Evolutionary conservation across 306 rosid genomes (phyloP), one percentile per base, ranked within the genome.

Genomic region (Cicer bijugum): DNA sequence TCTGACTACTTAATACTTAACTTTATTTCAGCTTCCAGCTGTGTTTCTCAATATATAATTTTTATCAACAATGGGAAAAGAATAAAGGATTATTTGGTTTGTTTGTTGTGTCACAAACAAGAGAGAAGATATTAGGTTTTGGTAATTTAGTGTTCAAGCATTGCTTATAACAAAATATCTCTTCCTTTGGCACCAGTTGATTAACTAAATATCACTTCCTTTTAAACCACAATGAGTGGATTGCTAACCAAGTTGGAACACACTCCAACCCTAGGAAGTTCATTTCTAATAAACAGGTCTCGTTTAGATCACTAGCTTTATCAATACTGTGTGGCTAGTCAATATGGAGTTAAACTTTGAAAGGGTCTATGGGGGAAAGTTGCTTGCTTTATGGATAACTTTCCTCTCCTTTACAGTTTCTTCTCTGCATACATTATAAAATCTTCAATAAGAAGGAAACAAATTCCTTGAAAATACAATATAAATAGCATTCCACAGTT

Each of bases 401-500:
- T 38, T 39, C 48, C 51, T 14, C 17, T 38, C 40, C 65, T 10
- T 53, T 33, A 68, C 20, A n/a, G 0, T 52, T 17, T 53, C 64
- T 70, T 53, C 17, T 53, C 15, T 53, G 7, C 19, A 33, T 15
- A 16, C 14, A 4, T 28, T 28, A 37, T 20, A 3, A 43, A 17
- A 43, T 17, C 10, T 45, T 44, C 1, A 42, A 17, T 6, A 11
- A 23, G 55, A 12, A 5, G 4, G 51, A 20, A 10, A 7, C 10
- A 2, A 7, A 2, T 6, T 66, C 35, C 71, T 17, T 66, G 38
- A 44, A 66, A 61, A 66, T 5, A 16, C 17, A 9, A 11, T 14
- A 28, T 28, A 28, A 28, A 56, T 59, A 33, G 19, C 62, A 43
- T 12, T 72, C 68, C 20, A 58, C 45, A 57, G 68, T 72, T 58